Percentiles rank a stretch among this genome's conserved stretches.
Evolutionary conservation across 768 basidiomycete species (phyloP).

Genomic region (Scleroderma bovista): DNA sequence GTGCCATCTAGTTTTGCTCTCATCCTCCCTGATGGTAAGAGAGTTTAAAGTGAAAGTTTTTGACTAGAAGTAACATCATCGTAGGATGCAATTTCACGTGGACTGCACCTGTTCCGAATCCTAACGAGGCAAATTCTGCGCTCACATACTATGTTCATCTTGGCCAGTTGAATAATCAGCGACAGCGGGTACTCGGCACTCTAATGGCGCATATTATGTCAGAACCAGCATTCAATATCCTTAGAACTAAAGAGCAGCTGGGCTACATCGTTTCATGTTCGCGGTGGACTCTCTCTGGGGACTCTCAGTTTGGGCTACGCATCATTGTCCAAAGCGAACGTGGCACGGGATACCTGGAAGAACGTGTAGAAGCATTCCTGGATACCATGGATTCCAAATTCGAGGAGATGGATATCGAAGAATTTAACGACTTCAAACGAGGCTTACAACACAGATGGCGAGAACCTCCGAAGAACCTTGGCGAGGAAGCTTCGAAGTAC

Average conservation of each 20-base stretch:
- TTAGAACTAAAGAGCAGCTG: constrained; percentile 92
- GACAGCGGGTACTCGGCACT: constrained; percentile 56
- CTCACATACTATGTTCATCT: constrained; percentile 82
- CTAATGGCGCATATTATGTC: constrained; percentile 78
- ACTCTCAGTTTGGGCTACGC: constrained; percentile 68
- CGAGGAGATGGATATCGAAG: constrained; percentile 60
- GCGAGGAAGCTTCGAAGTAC: constrained; percentile 69
- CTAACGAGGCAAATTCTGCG: constrained; percentile 81
- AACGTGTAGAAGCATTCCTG: constrained; percentile 85
- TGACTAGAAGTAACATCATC: constrained; percentile 8
- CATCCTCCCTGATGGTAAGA: constrained; percentile 66
- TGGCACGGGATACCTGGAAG: constrained; percentile 72
- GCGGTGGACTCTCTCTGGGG: constrained; percentile 52
- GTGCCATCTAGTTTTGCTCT: constrained; percentile 43
- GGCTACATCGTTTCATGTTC: constrained; percentile 83
- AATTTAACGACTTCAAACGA: constrained; percentile 74
- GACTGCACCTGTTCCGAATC: constrained; percentile 66
- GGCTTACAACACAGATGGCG: constrained; percentile 76
- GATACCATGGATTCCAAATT: constrained; percentile 64
- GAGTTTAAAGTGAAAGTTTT: not conserved
- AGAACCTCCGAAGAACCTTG: constrained; percentile 85
- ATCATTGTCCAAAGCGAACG: constrained; percentile 89
- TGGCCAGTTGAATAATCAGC: constrained; percentile 61
- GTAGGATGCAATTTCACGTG: constrained; percentile 69
- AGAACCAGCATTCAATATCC: constrained; percentile 88